A percentile compares a stretch with the other conserved stretches of the same genome.
Conservation (phyloP, 2,329 filamentous ascomycete species). For the Microdochium nivale region DNA sequence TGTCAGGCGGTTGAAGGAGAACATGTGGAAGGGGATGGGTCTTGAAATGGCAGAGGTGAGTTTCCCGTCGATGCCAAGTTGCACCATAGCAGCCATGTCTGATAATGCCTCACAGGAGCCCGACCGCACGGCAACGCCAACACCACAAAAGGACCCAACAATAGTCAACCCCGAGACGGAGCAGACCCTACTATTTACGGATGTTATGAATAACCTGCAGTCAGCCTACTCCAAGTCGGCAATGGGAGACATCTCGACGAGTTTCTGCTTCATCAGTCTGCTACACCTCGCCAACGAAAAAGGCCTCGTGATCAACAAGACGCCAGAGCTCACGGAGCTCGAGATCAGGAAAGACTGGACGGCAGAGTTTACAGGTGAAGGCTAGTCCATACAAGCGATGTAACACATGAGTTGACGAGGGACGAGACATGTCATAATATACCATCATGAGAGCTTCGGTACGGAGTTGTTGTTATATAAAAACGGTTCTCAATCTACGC, state of each 20-base stretch:
- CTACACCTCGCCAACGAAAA: slow-evolving; percentile 91
- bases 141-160: slow-evolving; percentile 16
- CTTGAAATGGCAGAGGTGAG: slow-evolving; percentile 36
- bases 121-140: slow-evolving; percentile 18
- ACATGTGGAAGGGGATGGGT: slow-evolving; percentile 60
- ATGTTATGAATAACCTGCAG: slow-evolving; percentile 84
- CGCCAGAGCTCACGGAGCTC: slow-evolving; percentile 48
- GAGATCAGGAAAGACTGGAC: slow-evolving; percentile 54
- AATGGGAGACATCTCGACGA: slow-evolving; percentile 93
- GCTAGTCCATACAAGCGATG: neutral
- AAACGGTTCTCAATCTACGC: too few species aligned
- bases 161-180: slow-evolving; percentile 28
- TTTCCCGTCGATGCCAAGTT: neutral
- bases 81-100: neutral
- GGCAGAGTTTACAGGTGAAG: slow-evolving; percentile 37
- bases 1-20: slow-evolving; percentile 59
- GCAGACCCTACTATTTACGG: slow-evolving; percentile 70
- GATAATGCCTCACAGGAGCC: slow-evolving; percentile 4
- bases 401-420: neutral
- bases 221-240: slow-evolving; percentile 75
- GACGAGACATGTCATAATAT: neutral
- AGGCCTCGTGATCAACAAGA: slow-evolving; percentile 67
- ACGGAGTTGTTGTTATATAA: too few species aligned
- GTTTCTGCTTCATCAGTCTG: slow-evolving; percentile 84
- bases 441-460: neutral